phyloP scores from a whole-genome alignment of 306 rosid genomes.

The Citrullus amarus region DNA sequence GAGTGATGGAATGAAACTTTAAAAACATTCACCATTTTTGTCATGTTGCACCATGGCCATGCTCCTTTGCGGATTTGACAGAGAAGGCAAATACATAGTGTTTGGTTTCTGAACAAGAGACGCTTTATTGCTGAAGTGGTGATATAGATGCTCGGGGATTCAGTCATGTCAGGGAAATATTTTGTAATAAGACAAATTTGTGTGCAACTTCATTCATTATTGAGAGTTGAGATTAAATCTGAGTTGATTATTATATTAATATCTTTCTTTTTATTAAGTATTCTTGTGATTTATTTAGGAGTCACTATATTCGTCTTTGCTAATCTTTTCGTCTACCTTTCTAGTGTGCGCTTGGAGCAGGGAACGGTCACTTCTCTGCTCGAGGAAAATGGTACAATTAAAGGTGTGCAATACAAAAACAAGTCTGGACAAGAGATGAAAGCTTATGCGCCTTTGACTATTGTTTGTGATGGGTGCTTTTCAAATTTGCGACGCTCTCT shows the following conservation, averaged over 20 bases:
- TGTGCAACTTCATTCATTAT: not conserved
- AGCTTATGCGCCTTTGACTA: conserved; percentile 70
- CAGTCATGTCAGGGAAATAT: not conserved
- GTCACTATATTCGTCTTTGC: not conserved
- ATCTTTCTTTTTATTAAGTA: not conserved
- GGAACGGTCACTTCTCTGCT: conserved; percentile 89
- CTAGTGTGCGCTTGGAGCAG: conserved; percentile 60
- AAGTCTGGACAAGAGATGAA: conserved; percentile 54
- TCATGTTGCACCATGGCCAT: not conserved
- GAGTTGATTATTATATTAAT: not conserved
- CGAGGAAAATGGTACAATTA: conserved; percentile 68
- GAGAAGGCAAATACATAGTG: not conserved
- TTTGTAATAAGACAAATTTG: not conserved
- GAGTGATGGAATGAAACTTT: not conserved
- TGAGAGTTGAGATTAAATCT: not conserved
- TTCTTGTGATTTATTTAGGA: not conserved
- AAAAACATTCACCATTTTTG: not conserved
- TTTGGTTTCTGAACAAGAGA: not conserved
- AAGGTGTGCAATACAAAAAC: conserved; percentile 75
- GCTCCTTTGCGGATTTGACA: not conserved
- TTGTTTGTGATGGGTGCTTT: conserved; percentile 97
- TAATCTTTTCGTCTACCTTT: conserved; percentile 6
- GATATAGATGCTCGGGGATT: not conserved
- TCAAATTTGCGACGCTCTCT: conserved; percentile 91
- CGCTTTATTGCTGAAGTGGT: not conserved